Percentiles rank a stretch among this genome's conserved stretches.
phyloP scores from a whole-genome alignment of 305 asterid species.

The Striga hermonthica region DNA sequence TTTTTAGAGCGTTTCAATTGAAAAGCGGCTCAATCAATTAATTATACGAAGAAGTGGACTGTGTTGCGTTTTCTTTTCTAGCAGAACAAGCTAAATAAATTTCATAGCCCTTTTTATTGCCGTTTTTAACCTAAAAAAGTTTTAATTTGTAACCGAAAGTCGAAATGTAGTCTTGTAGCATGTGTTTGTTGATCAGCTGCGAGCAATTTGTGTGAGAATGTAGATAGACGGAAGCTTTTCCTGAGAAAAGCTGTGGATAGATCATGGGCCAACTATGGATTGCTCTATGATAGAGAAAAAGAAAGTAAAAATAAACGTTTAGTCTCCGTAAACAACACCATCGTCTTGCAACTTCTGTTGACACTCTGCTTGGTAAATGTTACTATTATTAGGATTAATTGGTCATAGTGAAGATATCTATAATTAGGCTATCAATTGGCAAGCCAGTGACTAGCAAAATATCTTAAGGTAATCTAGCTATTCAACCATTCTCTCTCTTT shows the following conservation, averaged over 20 bases:
- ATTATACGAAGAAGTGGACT: not conserved
- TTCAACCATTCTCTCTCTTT: not conserved
- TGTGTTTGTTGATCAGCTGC: not conserved
- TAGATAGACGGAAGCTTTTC: too few relatives aligned
- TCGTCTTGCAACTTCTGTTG: too few relatives aligned
- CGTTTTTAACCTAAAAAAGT: too few relatives aligned
- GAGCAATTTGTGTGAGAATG: too few relatives aligned
- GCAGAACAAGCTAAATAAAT: not conserved
- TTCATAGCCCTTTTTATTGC: too few relatives aligned
- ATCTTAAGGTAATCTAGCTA: too few relatives aligned
- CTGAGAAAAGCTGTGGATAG: too few relatives aligned
- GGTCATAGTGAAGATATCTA: constrained; percentile 7
- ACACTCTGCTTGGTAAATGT: not conserved
- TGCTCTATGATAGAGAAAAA: too few relatives aligned
- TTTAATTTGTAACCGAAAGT: too few relatives aligned
- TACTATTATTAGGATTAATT: not conserved
- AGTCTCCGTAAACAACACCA: too few relatives aligned
- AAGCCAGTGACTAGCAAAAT: not conserved
- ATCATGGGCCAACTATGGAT: too few relatives aligned
- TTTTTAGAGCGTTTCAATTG: not conserved
- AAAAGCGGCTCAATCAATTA: not conserved
- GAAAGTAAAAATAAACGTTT: too few relatives aligned
- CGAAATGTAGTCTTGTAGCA: not conserved
- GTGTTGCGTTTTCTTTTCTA: not conserved
- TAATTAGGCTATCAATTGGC: constrained; percentile 8